Evolutionary conservation across 176 grass and related monocot genomes (phyloP), one percentile per base, ranked within the genome.

Genomic region (Bolboschoenus planiculmis): DNA sequence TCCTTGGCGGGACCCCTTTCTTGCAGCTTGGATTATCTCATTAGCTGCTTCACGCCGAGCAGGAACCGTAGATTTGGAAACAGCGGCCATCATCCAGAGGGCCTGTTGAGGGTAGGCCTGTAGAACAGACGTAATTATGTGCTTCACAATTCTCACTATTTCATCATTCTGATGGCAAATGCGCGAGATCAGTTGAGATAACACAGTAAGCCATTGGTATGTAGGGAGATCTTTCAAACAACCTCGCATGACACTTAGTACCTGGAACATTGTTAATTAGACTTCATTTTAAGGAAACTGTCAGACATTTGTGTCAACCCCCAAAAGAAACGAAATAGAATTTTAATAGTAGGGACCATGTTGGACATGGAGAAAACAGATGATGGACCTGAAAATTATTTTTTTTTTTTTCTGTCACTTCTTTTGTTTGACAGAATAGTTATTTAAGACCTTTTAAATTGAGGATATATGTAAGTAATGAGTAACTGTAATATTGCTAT

Each of bases 1-100:
- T 9, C 88, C 82, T 78, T 81, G 80, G 37, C 89, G 90, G 68
- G 86, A 88, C 8, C 81, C 85, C 85, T 92, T 98, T 86, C 88
- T 94, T 64, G 92, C 92, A 56, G 80, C 60, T 76, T 92, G 89
- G 83, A 98, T 78, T 87, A 98, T 95, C 87, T 98, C 89, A 61
- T 89, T 79, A 80, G 90, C 96, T 64, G 92, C 95, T 33, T 98
- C 92, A 66, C 89, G 76, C 81, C 95, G 89, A 56, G 89, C 87
- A 85, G 86, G 57, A 87, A 98, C 89, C 55, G 92, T 89, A 30
- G 96, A 98, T 66, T 98, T 98, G 44, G 92, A 98, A 24, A 95
- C 96, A 26, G 92, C 96, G 72, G 96, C 96, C 96, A 98, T 98
- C 96, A 95, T 98, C 96, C 96, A 98, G 60, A 95, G 92, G 78